A percentile compares a stretch with the other conserved stretches of the same genome.
Evolutionary conservation across 2,329 filamentous ascomycete species (phyloP).

Genomic region (Fusarium brevicatenulatum): DNA sequence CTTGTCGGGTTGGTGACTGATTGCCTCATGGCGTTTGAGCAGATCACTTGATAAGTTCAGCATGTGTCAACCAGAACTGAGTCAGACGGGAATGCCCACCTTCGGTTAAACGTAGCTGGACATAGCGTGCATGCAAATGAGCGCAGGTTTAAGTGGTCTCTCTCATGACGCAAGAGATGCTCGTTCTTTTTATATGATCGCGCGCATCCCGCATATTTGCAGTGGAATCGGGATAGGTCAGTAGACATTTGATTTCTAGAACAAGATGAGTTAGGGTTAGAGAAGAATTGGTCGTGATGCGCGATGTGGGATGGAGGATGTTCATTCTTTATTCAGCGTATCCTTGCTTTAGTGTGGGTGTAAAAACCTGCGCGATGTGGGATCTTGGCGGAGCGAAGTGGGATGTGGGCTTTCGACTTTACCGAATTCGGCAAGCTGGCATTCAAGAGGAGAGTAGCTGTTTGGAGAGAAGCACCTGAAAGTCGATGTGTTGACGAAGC

Average conservation of each 20-base stretch:
- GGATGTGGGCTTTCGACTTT: background rate
- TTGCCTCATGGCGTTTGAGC: background rate
- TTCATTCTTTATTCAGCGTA: no score
- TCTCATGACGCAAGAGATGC: background rate
- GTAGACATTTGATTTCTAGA: background rate
- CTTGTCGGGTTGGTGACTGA: background rate
- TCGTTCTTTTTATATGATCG: background rate
- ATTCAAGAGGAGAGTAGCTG: background rate
- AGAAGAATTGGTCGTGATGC: no score
- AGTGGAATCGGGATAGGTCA: background rate
- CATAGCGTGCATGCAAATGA: background rate
- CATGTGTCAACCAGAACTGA: fast-evolving
- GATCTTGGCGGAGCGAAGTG: background rate
- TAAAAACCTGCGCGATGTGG: background rate
- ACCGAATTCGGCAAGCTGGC: background rate
- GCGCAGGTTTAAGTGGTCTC: background rate
- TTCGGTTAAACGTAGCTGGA: background rate
- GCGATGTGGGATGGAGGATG: no score
- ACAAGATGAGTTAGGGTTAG: no score
- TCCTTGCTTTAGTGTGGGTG: no score
- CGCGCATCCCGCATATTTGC: background rate
- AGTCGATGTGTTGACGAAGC: no score
- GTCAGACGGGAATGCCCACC: fast-evolving
- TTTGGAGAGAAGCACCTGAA: no score
- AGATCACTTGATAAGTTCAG: background rate